Evolutionary conservation across 1,139 yeast genomes (phyloP).

Genomic region (Diutina rugosa): DNA sequence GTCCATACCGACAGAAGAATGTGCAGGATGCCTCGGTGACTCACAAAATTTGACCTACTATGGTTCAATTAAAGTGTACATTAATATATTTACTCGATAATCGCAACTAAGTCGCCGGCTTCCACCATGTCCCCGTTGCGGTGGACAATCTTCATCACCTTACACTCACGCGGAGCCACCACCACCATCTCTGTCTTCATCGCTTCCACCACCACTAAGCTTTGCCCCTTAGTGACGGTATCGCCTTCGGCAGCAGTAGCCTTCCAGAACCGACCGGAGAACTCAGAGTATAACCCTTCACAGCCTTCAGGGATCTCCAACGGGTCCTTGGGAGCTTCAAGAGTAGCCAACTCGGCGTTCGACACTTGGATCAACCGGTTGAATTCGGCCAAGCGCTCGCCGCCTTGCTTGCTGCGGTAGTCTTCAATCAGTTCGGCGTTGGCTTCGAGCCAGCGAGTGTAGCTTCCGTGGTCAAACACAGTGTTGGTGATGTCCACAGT

Average conservation of each 20-base stretch:
- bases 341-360: conserved; percentile 41
- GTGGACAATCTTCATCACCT: conserved; percentile 64
- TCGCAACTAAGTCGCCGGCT: conserved; percentile 88
- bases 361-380: conserved; percentile 72
- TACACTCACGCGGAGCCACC: conserved; percentile 59
- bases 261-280: conserved; percentile 95
- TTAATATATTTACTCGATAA: conserved; percentile 21
- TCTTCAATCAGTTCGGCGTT: conserved; percentile 61
- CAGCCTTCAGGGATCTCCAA: conserved; percentile 36
- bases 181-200: conserved; percentile 98
- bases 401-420: conserved; percentile 56
- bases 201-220: conserved; percentile 83
- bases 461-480: conserved; percentile 72
- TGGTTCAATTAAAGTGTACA: neutral
- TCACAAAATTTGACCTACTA: neutral
- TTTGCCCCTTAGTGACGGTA: conserved; percentile 58
- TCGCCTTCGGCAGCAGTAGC: conserved; percentile 77
- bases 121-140: conserved; percentile 92
- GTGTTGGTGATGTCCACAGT: conserved; percentile 62
- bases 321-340: conserved; percentile 30
- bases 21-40: neutral
- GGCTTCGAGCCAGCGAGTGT: conserved; percentile 64
- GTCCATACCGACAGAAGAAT: neutral
- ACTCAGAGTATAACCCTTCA: conserved; percentile 80
- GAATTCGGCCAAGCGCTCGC: conserved; percentile 76